Conservation (phyloP, 1,139 yeast genomes). For the Protomyces pachydermus region DNA sequence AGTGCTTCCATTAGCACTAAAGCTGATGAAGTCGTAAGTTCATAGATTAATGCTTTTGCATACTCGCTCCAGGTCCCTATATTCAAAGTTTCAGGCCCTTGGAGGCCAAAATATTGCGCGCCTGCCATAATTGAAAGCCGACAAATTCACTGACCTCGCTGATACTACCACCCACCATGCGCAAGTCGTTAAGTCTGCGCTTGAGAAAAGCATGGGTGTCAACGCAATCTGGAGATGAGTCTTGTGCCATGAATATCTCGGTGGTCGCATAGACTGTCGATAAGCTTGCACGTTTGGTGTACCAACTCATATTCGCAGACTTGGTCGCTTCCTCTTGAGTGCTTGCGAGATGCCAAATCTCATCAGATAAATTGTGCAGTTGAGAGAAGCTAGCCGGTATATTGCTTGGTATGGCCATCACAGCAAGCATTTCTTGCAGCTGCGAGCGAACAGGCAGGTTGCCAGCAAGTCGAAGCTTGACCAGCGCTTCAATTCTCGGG, state of each 20-base stretch:
- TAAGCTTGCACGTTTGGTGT: slow-evolving; percentile 70
- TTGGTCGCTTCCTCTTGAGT: slow-evolving; percentile 52
- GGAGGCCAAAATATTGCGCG: slow-evolving; percentile 14
- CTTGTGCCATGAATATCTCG: slow-evolving; percentile 78
- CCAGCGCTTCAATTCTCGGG: slow-evolving; percentile 46
- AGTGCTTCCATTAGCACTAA: slow-evolving; percentile 5
- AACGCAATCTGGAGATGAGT: slow-evolving; percentile 52
- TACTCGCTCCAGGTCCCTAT: background rate
- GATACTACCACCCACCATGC: slow-evolving; percentile 55
- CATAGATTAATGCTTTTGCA: background rate
- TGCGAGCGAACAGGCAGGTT: slow-evolving; percentile 54
- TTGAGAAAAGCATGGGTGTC: slow-evolving; percentile 64
- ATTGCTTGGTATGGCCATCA: slow-evolving; percentile 54
- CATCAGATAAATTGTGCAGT: slow-evolving; percentile 72
- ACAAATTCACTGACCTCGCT: slow-evolving; percentile 68
- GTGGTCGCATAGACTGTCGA: slow-evolving; percentile 62
- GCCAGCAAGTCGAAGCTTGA: slow-evolving; percentile 57
- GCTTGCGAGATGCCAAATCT: slow-evolving; percentile 62
- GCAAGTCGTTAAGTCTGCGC: slow-evolving; percentile 53
- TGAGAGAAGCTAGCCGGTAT: slow-evolving; percentile 54
- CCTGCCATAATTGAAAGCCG: slow-evolving; percentile 43
- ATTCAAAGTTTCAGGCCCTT: slow-evolving; percentile 8
- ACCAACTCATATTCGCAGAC: slow-evolving; percentile 89
- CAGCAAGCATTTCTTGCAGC: slow-evolving; percentile 47
- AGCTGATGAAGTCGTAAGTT: background rate